Percentiles rank a stretch among this genome's conserved stretches.
Conservation (phyloP, 106 monocot genomes). For the Dioscorea dumetorum region DNA sequence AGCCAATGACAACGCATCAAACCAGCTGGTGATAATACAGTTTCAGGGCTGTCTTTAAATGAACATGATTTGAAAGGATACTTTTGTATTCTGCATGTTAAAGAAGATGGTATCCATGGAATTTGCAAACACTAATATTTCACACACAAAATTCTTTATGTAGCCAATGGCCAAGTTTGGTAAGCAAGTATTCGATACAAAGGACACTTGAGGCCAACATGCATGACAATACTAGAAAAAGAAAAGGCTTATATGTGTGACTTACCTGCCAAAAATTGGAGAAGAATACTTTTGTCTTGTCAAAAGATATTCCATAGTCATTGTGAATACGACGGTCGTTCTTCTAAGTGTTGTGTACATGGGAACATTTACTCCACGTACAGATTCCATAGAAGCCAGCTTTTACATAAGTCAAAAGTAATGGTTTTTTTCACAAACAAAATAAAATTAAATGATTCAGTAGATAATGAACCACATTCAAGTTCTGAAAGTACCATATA, state of each 20-base stretch:
- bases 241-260: background rate
- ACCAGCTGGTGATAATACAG: no score
- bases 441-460: background rate
- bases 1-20: no score
- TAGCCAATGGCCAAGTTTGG: no score
- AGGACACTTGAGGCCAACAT: background rate
- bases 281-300: slow-evolving; percentile 62
- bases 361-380: slow-evolving; percentile 98
- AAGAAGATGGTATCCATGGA: no score
- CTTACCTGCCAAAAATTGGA: slow-evolving; percentile 77
- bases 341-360: slow-evolving; percentile 98
- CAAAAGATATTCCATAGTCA: slow-evolving; percentile 85
- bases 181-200: no score
- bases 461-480: background rate
- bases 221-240: background rate
- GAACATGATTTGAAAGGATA: no score
- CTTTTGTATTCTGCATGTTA: no score
- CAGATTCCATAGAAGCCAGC: slow-evolving; percentile 96
- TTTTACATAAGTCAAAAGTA: slow-evolving; percentile 18
- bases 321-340: slow-evolving; percentile 96
- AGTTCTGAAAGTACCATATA: slow-evolving; percentile 65
- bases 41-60: no score
- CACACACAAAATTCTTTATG: no score
- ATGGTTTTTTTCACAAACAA: background rate
- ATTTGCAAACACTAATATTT: no score